A percentile compares a stretch with the other conserved stretches of the same genome.
Conservation (phyloP, 495 filamentous ascomycete species). For the Talaromyces stipitatus region DNA sequence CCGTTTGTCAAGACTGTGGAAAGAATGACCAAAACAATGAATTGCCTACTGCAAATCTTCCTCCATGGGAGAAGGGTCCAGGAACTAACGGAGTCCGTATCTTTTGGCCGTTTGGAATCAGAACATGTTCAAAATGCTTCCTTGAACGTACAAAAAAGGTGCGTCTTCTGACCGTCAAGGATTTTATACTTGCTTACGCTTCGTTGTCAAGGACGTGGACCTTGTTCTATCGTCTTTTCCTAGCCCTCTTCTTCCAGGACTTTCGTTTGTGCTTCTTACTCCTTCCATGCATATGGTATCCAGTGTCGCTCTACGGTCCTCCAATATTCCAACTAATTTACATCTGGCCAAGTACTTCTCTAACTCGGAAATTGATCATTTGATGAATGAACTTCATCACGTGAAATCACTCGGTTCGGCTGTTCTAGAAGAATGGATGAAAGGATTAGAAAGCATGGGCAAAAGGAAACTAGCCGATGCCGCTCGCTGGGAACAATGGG, state of each 20-base stretch:
- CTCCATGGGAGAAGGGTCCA: conserved; percentile 44
- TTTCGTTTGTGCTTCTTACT: conserved; percentile 59
- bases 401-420: conserved; percentile 52
- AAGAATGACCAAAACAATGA: conserved; percentile 9
- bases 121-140: conserved; percentile 57
- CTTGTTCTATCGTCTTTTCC: conserved; percentile 53
- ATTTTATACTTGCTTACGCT: conserved; percentile 1
- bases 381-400: conserved; percentile 48
- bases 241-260: conserved; percentile 47
- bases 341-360: conserved; percentile 55
- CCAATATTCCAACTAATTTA: conserved; percentile 32
- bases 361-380: conserved; percentile 45
- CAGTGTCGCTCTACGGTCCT: conserved; percentile 39
- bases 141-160: conserved; percentile 51
- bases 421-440: conserved; percentile 64
- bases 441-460: conserved; percentile 57
- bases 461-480: conserved; percentile 46
- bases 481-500: conserved; percentile 65
- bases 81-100: conserved; percentile 41
- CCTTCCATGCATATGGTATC: conserved; percentile 47
- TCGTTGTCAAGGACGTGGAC: conserved; percentile 52
- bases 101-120: conserved; percentile 59
- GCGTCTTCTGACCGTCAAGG: conserved; percentile 11
- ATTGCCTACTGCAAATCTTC: conserved; percentile 13
- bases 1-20: conserved; percentile 37